These are phyloP conservation scores for Coelastrella sp. DNA, from an alignment of 139 green algal genomes.

Conservation along the genomic window DNA sequence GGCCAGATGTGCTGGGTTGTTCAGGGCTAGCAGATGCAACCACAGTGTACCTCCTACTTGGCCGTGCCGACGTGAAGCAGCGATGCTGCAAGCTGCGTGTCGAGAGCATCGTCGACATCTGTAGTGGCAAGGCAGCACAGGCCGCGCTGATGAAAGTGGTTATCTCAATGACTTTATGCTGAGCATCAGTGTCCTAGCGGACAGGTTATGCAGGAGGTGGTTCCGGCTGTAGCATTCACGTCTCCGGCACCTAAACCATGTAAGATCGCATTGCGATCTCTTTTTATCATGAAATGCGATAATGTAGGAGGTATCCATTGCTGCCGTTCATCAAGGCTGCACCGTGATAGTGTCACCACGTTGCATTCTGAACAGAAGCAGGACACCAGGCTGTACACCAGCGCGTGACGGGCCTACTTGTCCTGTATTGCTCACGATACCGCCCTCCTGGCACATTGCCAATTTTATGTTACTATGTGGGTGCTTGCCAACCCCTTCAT, in stretches of 20 bases:
- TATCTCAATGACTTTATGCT: neutral
- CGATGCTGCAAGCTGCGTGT: neutral
- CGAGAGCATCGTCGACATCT: neutral
- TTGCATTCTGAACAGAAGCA: no score
- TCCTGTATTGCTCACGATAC: no score
- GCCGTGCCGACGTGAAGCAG: neutral
- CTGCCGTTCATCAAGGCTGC: no score
- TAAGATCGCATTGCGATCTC: neutral
- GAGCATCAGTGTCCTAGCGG: neutral
- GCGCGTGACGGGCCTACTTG: no score
- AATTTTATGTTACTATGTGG: no score
- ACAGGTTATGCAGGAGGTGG: neutral
- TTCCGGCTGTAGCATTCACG: neutral
- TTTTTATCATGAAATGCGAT: neutral
- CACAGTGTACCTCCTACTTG: neutral
- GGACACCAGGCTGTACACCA: no score
- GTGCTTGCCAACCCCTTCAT: no score
- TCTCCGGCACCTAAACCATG: neutral
- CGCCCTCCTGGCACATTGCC: no score
- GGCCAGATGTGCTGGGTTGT: conserved; percentile 32
- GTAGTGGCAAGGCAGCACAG: neutral
- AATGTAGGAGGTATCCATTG: neutral
- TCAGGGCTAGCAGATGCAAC: neutral
- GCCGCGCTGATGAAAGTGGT: neutral
- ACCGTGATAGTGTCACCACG: no score